phyloP scores from a whole-genome alignment of 2,329 filamentous ascomycete species.

The Tolypocladium sp. region DNA sequence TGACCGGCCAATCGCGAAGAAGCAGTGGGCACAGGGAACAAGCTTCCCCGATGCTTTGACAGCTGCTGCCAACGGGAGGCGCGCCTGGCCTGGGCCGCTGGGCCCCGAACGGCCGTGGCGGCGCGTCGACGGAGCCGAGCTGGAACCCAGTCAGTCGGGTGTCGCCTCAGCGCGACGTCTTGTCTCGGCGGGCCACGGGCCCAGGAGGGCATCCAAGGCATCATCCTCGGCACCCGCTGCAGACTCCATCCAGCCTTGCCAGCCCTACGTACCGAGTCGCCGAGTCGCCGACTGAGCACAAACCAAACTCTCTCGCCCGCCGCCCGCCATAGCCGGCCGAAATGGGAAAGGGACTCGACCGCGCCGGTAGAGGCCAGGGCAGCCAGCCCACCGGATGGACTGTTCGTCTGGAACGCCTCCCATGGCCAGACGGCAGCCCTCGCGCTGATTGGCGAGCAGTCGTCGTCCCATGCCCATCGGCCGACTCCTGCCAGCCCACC shows the following conservation, averaged over 20 bases:
- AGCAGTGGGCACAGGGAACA: not conserved
- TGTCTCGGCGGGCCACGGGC: no score
- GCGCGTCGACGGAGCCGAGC: not conserved
- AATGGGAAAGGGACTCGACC: not conserved
- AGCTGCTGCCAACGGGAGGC: not conserved
- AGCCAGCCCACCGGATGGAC: not conserved
- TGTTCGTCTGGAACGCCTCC: not conserved
- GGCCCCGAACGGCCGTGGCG: not conserved
- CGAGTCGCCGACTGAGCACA: not conserved
- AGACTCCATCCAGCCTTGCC: not conserved
- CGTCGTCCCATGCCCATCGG: not conserved
- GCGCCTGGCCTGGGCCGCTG: not conserved
- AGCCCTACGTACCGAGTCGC: not conserved
- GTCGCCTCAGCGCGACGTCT: not conserved
- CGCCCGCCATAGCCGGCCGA: not conserved
- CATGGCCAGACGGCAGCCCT: not conserved
- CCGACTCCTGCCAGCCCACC: not conserved
- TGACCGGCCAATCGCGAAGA: constrained; percentile 3
- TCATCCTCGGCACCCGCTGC: not conserved
- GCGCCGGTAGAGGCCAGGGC: not conserved
- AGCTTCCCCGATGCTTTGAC: not conserved
- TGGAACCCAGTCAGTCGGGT: not conserved
- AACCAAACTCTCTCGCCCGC: not conserved
- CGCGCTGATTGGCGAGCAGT: not conserved
- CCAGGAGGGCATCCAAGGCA: not conserved